Evolutionary conservation across 768 basidiomycete species (phyloP), one percentile per base, ranked within the genome.

Genomic region (Tulasnella sp.): DNA sequence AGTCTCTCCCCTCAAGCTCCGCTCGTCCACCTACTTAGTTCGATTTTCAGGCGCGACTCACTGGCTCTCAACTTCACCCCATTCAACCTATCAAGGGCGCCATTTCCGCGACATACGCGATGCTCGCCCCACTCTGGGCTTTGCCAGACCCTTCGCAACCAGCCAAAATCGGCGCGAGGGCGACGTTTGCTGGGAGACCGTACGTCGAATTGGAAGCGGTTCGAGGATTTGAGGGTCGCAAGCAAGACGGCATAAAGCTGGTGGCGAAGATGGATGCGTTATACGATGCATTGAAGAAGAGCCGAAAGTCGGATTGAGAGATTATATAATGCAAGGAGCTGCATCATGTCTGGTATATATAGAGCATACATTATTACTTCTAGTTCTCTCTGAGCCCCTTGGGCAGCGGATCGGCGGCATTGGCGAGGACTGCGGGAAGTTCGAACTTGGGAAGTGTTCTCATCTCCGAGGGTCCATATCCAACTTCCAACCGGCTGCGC

Each of bases 391-490:
- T 51, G 32, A 35, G 23, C 20, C 5, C 18, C 13, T 35, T n/a
- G 26, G 69, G 32, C 32, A 16, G 69, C 16, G 26, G 13, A 32
- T 32, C 10, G 32, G 32, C 39, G 37, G 72, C 40, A 42, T 39
- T 20, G 29, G 42, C 44, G 18, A 73, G 32, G 72, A 15, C 26
- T 83, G 81, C 11, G 79, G 86, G 85, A 71, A 85, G 83, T 78
- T 87, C 88, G 83, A 90, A 94, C 79, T 88, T 89, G 29, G 94
- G 93, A 77, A 95, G 94, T 0, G 89, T 93, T 69, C 94, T 88
- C 77, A 95, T 90, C n/a, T 89, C 88, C 29, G 92, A 90, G 2
- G 78, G 80, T 0, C 88, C 10, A 88, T 90, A 81, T 87, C 85
- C 3, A 87, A 88, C 70, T 89, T 89, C 80, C 92, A 83, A 82